Percentiles rank a stretch among this genome's conserved stretches.
These are phyloP conservation scores for Cystobasidium sp. DNA, from an alignment of 1,284 basidiomycete genomes.

Conservation along the genomic window DNA sequence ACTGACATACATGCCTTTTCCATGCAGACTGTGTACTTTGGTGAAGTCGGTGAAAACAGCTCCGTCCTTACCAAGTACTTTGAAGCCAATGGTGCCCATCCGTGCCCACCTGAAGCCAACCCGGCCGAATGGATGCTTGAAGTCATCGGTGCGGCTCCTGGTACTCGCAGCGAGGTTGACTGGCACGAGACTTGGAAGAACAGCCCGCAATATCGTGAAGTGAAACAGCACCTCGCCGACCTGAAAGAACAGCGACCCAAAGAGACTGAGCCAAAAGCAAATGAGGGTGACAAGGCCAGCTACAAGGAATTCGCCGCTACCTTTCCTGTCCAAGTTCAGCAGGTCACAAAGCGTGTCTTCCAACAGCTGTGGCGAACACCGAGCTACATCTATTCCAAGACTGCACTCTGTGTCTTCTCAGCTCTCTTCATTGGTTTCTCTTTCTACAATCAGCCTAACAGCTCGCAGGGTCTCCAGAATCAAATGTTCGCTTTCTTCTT, in stretches of 20 bases:
- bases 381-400: slow-evolving; percentile 75
- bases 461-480: slow-evolving; percentile 75
- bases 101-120: slow-evolving; percentile 62
- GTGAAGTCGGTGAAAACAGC: slow-evolving; percentile 63
- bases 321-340: slow-evolving; percentile 63
- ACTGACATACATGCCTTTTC: slow-evolving; percentile 50
- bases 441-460: slow-evolving; percentile 69
- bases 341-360: slow-evolving; percentile 64
- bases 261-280: slow-evolving; percentile 26
- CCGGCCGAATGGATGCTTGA: slow-evolving; percentile 60
- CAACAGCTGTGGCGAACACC: slow-evolving; percentile 68
- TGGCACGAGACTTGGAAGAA: slow-evolving; percentile 76
- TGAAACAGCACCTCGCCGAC: slow-evolving; percentile 59
- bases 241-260: slow-evolving; percentile 57
- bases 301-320: slow-evolving; percentile 64
- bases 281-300: slow-evolving; percentile 47
- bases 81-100: slow-evolving; percentile 61
- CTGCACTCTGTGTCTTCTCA: slow-evolving; percentile 60
- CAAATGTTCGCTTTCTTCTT: slow-evolving; percentile 65
- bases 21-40: slow-evolving; percentile 63
- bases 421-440: slow-evolving; percentile 53
- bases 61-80: slow-evolving; percentile 62
- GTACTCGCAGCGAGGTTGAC: slow-evolving; percentile 68
- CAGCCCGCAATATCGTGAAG: slow-evolving; percentile 59
- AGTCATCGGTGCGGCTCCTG: slow-evolving; percentile 75